Conservation (phyloP, 31 red algal genomes). For the Odonthalia washingtoniensis region DNA sequence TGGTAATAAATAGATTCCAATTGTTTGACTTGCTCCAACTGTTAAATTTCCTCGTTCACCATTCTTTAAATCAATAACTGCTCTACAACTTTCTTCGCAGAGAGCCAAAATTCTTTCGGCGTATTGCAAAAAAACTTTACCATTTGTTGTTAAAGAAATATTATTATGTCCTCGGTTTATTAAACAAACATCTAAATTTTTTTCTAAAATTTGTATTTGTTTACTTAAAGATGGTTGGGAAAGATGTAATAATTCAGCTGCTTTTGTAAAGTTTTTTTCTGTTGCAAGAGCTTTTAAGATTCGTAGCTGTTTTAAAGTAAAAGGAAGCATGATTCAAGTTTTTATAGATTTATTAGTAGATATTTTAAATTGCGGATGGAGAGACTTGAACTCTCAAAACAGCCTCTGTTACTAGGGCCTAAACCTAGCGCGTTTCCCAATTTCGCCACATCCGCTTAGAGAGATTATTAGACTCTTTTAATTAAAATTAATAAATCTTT, state of each 20-base stretch:
- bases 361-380: constrained; percentile 16
- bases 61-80: neutral
- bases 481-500: constrained; percentile 33
- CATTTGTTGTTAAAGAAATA: neutral
- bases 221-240: constrained; percentile 8
- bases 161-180: neutral
- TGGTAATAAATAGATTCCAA: neutral
- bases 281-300: neutral
- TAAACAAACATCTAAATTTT: neutral
- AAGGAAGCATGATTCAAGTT: constrained; percentile 9
- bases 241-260: neutral
- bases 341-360: neutral
- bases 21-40: neutral
- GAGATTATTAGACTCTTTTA: neutral
- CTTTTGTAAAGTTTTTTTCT: constrained; percentile 4
- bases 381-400: constrained; percentile 27
- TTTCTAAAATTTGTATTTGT: neutral
- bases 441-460: neutral
- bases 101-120: neutral
- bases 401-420: neutral
- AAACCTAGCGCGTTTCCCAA: neutral
- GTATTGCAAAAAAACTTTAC: constrained; percentile 10
- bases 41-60: neutral
- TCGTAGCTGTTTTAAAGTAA: constrained; percentile 8
- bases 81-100: constrained; percentile 14